A percentile compares a stretch with the other conserved stretches of the same genome.
These are phyloP conservation scores for Alternaria metachromatica DNA, from an alignment of 2,329 filamentous ascomycete species.

Conservation along the genomic window DNA sequence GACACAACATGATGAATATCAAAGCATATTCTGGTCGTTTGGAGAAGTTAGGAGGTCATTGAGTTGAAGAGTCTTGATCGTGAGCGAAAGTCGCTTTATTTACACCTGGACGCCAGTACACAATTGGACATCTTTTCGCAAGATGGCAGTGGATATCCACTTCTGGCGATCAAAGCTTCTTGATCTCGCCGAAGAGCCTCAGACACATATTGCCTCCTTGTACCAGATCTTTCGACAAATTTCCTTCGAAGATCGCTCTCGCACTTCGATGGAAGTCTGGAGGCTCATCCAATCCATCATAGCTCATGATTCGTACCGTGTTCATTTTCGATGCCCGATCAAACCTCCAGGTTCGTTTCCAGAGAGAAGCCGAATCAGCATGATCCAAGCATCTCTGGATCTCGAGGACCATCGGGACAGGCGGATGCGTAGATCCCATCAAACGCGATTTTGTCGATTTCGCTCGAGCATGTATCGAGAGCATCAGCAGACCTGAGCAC, in stretches of 20 bases:
- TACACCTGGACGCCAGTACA: background rate
- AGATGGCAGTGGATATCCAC: background rate
- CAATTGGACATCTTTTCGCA: no score
- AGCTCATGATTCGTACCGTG: background rate
- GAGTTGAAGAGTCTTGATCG: rapidly evolving
- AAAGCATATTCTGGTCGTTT: background rate
- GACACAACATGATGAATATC: background rate
- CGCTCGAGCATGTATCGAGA: background rate
- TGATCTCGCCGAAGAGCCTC: background rate
- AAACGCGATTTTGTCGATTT: background rate
- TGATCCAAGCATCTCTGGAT: background rate
- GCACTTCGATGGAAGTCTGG: background rate
- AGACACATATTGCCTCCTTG: background rate
- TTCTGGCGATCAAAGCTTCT: background rate
- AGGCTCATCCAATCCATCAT: background rate
- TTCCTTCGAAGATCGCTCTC: background rate
- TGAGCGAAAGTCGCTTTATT: background rate
- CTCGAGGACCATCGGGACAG: background rate
- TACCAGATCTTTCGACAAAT: background rate
- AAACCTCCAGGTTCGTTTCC: background rate
- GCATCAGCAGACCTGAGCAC: background rate
- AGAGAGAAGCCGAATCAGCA: no score
- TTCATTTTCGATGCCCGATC: background rate
- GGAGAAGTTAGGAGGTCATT: no score
- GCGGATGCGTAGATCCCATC: background rate